Percentiles rank a stretch among this genome's conserved stretches.
Conservation (phyloP, 805 yeast genomes). For the Yarrowia sp. region DNA sequence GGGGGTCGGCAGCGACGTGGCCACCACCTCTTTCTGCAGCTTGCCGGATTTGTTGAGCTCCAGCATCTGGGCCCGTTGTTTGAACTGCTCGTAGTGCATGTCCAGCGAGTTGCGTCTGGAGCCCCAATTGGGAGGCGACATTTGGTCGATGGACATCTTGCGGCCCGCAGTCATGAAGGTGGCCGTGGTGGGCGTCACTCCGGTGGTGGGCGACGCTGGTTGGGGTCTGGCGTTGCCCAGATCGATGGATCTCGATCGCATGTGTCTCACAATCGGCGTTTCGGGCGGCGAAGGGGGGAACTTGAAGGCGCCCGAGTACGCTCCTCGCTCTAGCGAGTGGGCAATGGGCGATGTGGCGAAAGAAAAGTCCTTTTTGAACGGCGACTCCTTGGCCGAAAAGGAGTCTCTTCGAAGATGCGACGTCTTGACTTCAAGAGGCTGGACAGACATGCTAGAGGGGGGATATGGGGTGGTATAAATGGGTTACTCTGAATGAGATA, state of each 20-base stretch:
- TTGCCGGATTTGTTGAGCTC: constrained; percentile 17
- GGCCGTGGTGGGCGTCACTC: constrained; percentile 29
- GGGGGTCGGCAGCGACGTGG: constrained; percentile 12
- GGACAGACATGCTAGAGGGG: constrained; percentile 18
- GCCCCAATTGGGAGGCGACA: constrained; percentile 36
- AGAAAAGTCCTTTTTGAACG: constrained; percentile 35
- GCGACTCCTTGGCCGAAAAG: constrained; percentile 30
- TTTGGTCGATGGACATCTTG: constrained; percentile 19
- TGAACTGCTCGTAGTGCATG: constrained; percentile 35
- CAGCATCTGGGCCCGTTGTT: constrained; percentile 24
- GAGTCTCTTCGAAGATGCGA: constrained; percentile 23
- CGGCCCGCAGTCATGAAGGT: constrained; percentile 38
- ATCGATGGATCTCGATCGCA: constrained; percentile 31
- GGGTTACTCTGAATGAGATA: background rate
- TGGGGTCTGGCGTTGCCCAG: constrained; percentile 5
- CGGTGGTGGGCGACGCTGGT: constrained; percentile 30
- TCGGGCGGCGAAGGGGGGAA: constrained; percentile 38
- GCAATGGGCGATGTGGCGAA: constrained; percentile 37
- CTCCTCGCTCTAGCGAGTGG: constrained; percentile 23
- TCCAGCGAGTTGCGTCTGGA: constrained; percentile 35
- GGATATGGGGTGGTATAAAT: background rate
- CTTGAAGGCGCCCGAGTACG: constrained; percentile 15
- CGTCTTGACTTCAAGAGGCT: constrained; percentile 30
- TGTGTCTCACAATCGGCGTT: constrained; percentile 22
- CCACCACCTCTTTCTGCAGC: background rate